These are phyloP conservation scores for Oryza meyeriana DNA, from an alignment of 176 grass and related monocot genomes.

Conservation along the genomic window DNA sequence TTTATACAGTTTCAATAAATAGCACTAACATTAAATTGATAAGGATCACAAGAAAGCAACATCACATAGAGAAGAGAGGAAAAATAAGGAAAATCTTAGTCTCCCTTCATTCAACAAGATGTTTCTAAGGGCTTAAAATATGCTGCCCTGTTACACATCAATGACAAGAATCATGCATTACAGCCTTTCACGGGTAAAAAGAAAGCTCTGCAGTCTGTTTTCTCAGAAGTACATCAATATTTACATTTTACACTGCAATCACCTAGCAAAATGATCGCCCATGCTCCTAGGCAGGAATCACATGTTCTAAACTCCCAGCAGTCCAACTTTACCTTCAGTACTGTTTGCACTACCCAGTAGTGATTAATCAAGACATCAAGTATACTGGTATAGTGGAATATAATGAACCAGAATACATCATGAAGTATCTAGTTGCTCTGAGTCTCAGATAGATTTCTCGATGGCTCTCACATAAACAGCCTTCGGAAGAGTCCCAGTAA, in stretches of 20 bases:
- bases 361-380: slow-evolving; percentile 24
- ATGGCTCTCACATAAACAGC: slow-evolving; percentile 79
- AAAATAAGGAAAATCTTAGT: slow-evolving; percentile 14
- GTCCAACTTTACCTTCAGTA: slow-evolving; percentile 28
- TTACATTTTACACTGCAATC: slow-evolving; percentile 36
- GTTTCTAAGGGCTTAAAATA: slow-evolving; percentile 26
- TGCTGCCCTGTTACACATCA: slow-evolving; percentile 19
- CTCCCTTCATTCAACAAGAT: slow-evolving; percentile 23
- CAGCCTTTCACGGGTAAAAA: slow-evolving; percentile 13
- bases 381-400: neutral
- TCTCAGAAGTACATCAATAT: slow-evolving; percentile 33
- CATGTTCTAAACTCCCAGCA: neutral
- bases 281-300: slow-evolving; percentile 8
- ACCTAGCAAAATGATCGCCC: slow-evolving; percentile 22
- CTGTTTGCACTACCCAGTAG: neutral
- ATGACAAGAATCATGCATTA: slow-evolving; percentile 25
- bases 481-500: slow-evolving; percentile 84
- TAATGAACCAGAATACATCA: slow-evolving; percentile 21
- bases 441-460: slow-evolving; percentile 66
- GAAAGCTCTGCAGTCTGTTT: neutral
- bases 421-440: slow-evolving; percentile 26
- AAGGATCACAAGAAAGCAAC: neutral
- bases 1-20: slow-evolving; percentile 6
- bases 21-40: neutral
- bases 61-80: neutral